Evolutionary conservation across 257 asterid species (phyloP), one percentile per base, ranked within the genome.

Genomic region (Capsicum baccatum): DNA sequence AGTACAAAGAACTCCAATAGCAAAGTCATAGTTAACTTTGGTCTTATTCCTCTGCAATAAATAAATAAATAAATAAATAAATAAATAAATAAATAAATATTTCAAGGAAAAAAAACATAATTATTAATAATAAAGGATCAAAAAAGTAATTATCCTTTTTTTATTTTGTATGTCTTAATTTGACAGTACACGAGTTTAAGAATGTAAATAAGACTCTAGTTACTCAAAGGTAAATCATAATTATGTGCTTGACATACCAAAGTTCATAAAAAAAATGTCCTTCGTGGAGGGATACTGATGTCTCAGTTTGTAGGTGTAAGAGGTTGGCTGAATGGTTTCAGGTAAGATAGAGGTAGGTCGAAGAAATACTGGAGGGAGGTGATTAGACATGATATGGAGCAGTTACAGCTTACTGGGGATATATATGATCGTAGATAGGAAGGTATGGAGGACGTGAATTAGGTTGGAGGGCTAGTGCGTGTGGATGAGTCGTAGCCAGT

Each of bases 1-100:
- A 93, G 94, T 11, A 92, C 81, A 67, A 85, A 91, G 33, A 94
- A 88, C 92, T 93, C 97, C 83, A 93, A 59, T 83, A 94, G 89
- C 42, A 93, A 83, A 73, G 85, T 88, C 58, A 81, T 4, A 3
- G 98, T 93, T 80, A 94, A 76, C 88, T 90, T 92, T 48, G 97
- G 97, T 84, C 96, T 84, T 54, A 59, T 86, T 84, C 89, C 87
- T 83, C 98, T 94, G 97, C 90, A 81, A 81, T 12, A 35, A 64
- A 26, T 26, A 26, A 26, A 26, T 26, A 26, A 26, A 26, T 26
- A 26, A 26, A 26, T 26, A 26, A 26, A 26, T 26, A 26, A 64
- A 26, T 26, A 26, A 26, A 26, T 26, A 26, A 26, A 26, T 26
- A 26, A 26, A 26, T 26, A 26, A 26, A 15, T 11, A 64, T 64